Evolutionary conservation across 768 basidiomycete genomes (phyloP).

Genomic region (Hortiboletus flavorubellus): DNA sequence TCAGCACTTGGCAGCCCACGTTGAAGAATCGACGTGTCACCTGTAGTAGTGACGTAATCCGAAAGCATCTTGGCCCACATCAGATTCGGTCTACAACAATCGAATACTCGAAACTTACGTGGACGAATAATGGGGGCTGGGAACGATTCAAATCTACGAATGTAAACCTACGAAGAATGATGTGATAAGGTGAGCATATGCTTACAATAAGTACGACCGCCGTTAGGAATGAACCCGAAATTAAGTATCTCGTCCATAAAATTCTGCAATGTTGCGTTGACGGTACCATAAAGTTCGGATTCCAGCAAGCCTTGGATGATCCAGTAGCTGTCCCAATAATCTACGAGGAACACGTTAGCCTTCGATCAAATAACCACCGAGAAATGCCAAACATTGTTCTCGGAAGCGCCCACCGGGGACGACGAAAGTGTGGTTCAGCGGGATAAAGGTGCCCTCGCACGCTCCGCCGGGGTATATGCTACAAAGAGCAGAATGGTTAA

Average conservation of each 20-base stretch:
- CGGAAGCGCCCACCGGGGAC: constrained; percentile 86
- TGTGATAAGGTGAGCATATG: background rate
- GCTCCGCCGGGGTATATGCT: constrained; percentile 38
- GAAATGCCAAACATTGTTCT: constrained; percentile 66
- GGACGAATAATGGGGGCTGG: constrained; percentile 89
- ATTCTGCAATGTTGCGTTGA: constrained; percentile 78
- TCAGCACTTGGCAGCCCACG: constrained; percentile 86
- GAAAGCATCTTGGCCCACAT: constrained; percentile 65
- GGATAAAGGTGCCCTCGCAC: constrained; percentile 86
- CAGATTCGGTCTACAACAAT: background rate
- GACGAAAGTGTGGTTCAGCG: constrained; percentile 88
- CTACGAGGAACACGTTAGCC: constrained; percentile 23
- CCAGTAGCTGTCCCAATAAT: constrained; percentile 78
- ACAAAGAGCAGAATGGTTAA: constrained; percentile 70
- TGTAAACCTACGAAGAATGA: background rate
- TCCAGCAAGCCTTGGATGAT: constrained; percentile 83
- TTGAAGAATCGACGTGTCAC: constrained; percentile 69
- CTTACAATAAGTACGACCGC: constrained; percentile 85
- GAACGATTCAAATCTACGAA: constrained; percentile 75
- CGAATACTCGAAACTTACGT: constrained; percentile 39
- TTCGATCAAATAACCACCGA: background rate
- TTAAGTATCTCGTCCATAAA: constrained; percentile 90
- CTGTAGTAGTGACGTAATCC: constrained; percentile 71
- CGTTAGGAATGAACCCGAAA: constrained; percentile 93
- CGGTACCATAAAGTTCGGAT: constrained; percentile 70